Base-by-base conservation (phyloP, 2,329 filamentous ascomycete species). In the Cordyceps pruinosa region DNA sequence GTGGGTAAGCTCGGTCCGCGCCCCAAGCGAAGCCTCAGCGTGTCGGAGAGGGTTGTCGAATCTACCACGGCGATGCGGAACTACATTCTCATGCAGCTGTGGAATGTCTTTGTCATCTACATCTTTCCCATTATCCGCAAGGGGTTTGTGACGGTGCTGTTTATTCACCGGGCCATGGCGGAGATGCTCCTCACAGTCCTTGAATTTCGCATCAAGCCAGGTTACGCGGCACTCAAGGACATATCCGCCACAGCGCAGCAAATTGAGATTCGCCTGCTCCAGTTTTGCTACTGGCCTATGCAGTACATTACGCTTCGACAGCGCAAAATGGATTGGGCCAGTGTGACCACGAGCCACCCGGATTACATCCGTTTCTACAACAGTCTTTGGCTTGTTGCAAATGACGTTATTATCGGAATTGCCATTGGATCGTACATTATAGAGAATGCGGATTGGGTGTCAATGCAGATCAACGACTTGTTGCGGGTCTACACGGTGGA, bases 351-450 rank as follows among this genome's bases (percentile, higher is more conserved):
- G 48, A 96, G 88, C 65, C 93, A 99, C 70, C 90, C 93, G 1
- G 94, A 99, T 70, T 99, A 99, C 70, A 99, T 99, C 63, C 88
- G 94, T 17, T 99, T 99, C 73, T 99, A 97, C 75, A 99, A 99
- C 71, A 97, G 91, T 66, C 77, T 99, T 5, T 99, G 94, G 94
- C 87, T 99, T 9, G 94, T 99, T 23, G 92, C 92, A 30, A 99
- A 99, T 74, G 94, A 99, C 73, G 88, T 99, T 47, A 99, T 99
- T 62, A 97, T 99, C 59, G 95, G 94, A 26, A 97, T 99, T 63
- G 94, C 94, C 1, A 75, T 99, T 8, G 95, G 94, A 0, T 96
- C 91, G 1, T 99, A 96, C 70, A 96, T 99, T 60, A 93, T 97
- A 61, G 94, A 99, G 69, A 97, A 99, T 66, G 87, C 90, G 2